Evolutionary conservation across 441 rosid species (phyloP).

Genomic region (Gossypium trilobum): DNA sequence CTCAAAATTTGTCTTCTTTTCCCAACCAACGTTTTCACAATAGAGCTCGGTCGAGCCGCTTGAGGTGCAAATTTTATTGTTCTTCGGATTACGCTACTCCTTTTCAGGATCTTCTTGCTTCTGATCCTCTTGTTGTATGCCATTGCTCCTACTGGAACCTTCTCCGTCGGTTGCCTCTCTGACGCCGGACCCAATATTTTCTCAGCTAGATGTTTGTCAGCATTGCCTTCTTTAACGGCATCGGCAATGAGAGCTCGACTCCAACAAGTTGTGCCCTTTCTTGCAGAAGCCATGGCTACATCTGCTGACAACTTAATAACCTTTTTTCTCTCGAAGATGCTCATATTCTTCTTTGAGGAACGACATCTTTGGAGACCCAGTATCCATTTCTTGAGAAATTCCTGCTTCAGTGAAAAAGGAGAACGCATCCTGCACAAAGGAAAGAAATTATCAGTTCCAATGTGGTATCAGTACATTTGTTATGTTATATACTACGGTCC

Average conservation of each 20-base stretch:
- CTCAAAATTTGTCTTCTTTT: conserved; percentile 52
- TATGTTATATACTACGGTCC: not conserved
- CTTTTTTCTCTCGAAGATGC: conserved; percentile 47
- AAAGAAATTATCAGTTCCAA: not conserved
- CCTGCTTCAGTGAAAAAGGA: conserved; percentile 43
- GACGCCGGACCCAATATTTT: conserved; percentile 32
- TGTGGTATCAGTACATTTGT: not conserved
- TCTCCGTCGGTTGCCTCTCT: conserved; percentile 13
- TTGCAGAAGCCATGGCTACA: conserved; percentile 71
- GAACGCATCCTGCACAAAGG: conserved; percentile 34
- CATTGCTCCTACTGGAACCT: not conserved
- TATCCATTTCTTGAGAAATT: conserved; percentile 69
- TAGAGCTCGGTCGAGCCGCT: conserved; percentile 20
- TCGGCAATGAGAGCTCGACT: conserved; percentile 61
- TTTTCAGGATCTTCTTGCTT: conserved; percentile 58
- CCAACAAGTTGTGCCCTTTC: conserved; percentile 61
- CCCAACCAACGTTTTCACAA: conserved; percentile 40
- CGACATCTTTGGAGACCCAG: conserved; percentile 36
- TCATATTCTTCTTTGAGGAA: conserved; percentile 35
- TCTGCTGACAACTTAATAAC: conserved; percentile 81
- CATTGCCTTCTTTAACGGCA: conserved; percentile 32
- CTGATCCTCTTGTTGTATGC: conserved; percentile 33
- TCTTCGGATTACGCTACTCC: conserved; percentile 26
- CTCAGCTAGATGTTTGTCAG: conserved; percentile 23
- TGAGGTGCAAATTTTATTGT: conserved; percentile 19